Percentiles rank a stretch among this genome's conserved stretches.
These are phyloP conservation scores for Nicotiana obtusifolia DNA, from an alignment of 257 asterid species.

Conservation along the genomic window DNA sequence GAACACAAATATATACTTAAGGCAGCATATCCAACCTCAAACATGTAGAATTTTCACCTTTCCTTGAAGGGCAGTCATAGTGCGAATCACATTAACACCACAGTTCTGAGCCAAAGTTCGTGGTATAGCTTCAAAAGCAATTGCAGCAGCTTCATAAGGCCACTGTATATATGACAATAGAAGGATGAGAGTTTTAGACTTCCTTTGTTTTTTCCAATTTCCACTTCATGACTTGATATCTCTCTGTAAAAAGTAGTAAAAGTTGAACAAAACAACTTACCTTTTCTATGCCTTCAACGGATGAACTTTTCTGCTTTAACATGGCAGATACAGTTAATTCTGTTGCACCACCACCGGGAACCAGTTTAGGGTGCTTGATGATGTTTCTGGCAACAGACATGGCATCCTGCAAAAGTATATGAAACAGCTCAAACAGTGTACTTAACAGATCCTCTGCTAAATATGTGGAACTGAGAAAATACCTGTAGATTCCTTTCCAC, in stretches of 20 bases:
- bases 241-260: not conserved
- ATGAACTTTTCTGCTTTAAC: constrained; percentile 81
- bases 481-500: constrained; percentile 98
- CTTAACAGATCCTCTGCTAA: not conserved
- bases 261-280: constrained; percentile 20
- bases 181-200: not conserved
- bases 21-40: not conserved
- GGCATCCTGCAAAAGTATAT: constrained; percentile 61
- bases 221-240: not conserved
- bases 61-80: constrained; percentile 94
- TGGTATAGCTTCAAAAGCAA: constrained; percentile 96
- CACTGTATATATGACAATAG: constrained; percentile 40
- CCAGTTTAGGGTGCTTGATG: constrained; percentile 85
- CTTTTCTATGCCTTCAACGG: constrained; percentile 94
- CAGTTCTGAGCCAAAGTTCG: constrained; percentile 97
- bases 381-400: constrained; percentile 96
- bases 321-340: constrained; percentile 93
- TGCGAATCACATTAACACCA: constrained; percentile 90
- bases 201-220: not conserved
- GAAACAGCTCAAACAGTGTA: not conserved
- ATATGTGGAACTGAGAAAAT: constrained; percentile 4
- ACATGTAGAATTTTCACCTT: constrained; percentile 35
- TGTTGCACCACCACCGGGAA: constrained; percentile 98
- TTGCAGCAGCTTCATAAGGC: constrained; percentile 99
- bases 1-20: not conserved